Evolutionary conservation across 2,329 filamentous ascomycete genomes (phyloP).

Genomic region (Epichloe gansuensis): DNA sequence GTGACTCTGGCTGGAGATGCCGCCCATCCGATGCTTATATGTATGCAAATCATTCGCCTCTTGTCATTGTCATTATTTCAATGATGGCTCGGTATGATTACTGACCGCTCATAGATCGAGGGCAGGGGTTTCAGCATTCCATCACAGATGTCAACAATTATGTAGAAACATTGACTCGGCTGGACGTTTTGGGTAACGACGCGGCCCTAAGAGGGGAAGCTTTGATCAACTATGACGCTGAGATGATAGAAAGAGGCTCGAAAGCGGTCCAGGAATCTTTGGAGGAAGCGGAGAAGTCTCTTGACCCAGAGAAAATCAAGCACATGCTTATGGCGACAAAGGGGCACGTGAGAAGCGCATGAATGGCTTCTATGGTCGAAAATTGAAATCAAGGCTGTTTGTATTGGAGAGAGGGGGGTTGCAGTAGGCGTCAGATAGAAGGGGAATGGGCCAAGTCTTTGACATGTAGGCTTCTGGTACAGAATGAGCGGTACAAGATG

Average conservation of each 20-base stretch:
- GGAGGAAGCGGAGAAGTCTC: conserved; percentile 18
- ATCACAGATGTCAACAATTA: conserved; percentile 27
- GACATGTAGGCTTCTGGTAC: no score
- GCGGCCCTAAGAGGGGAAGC: conserved; percentile 7
- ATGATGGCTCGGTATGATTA: neutral
- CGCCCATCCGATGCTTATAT: conserved; percentile 31
- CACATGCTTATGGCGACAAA: conserved; percentile 21
- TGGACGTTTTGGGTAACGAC: conserved; percentile 7
- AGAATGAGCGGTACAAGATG: no score
- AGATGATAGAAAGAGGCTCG: conserved; percentile 20
- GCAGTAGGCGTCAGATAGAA: neutral
- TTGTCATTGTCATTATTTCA: neutral
- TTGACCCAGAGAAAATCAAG: conserved; percentile 15
- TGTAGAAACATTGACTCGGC: conserved; percentile 18
- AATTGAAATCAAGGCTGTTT: neutral
- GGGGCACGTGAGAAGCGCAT: conserved; percentile 13
- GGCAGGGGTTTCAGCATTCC: conserved; percentile 31
- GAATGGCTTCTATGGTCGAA: neutral
- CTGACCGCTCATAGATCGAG: conserved; percentile 20
- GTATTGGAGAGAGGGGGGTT: neutral
- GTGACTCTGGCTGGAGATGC: conserved; percentile 28
- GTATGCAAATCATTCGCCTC: conserved; percentile 12
- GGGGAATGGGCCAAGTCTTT: neutral
- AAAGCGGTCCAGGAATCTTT: conserved; percentile 22
- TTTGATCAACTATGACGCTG: conserved; percentile 18